These are phyloP conservation scores for Trifolium dubium DNA, from an alignment of 306 rosid genomes.

Conservation along the genomic window DNA sequence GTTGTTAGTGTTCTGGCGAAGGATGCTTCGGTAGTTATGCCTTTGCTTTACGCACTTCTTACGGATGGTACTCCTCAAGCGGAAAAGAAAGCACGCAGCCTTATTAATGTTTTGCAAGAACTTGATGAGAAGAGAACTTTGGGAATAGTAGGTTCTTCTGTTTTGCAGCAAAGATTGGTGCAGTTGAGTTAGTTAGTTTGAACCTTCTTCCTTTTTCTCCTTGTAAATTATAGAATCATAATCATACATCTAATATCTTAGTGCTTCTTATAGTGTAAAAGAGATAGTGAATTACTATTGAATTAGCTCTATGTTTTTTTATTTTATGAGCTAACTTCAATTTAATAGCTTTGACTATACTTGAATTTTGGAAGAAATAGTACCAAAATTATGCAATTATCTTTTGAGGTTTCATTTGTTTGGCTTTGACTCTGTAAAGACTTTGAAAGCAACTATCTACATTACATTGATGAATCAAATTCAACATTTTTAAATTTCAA, in stretches of 20 bases:
- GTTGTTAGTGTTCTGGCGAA: conserved; percentile 50
- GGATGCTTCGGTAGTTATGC: conserved; percentile 48
- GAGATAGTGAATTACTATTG: neutral
- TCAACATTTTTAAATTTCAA: neutral
- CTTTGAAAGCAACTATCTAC: conserved; percentile 9
- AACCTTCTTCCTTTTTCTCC: neutral
- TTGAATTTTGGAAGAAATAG: neutral
- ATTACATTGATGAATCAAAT: neutral
- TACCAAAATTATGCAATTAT: no score
- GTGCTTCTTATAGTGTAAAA: neutral
- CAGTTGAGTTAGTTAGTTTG: conserved; percentile 12
- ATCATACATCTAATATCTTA: neutral
- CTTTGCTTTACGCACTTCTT: conserved; percentile 53
- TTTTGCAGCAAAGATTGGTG: conserved; percentile 32
- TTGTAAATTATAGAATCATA: conserved; percentile 24
- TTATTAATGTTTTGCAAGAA: conserved; percentile 57
- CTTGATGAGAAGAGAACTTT: conserved; percentile 45
- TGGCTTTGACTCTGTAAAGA: neutral
- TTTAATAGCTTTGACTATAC: neutral
- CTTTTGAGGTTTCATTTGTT: neutral
- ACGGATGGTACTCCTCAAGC: conserved; percentile 63
- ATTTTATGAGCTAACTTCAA: conserved; percentile 35
- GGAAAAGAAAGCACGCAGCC: conserved; percentile 61
- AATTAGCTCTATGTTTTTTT: conserved; percentile 44
- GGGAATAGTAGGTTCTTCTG: conserved; percentile 37